Evolutionary conservation across 2,329 filamentous ascomycete genomes (phyloP).

Genomic region (Stenocarpella maydis): DNA sequence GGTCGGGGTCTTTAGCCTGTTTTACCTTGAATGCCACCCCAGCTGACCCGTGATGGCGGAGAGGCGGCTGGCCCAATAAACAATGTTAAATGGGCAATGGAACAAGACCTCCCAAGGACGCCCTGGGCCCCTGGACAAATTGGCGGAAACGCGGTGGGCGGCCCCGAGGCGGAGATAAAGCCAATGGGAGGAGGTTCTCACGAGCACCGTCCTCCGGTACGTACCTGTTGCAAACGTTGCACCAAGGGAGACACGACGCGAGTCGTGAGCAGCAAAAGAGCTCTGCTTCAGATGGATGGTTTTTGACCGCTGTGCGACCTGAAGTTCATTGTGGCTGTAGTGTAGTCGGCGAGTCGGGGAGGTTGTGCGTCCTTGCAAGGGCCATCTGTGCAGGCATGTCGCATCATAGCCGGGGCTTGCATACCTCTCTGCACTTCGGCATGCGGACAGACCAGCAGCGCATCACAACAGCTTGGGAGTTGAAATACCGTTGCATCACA

Average conservation of each 20-base stretch:
- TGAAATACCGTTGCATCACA: constrained; percentile 30
- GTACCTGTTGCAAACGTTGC: constrained; percentile 21
- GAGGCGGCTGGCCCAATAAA: constrained; percentile 5
- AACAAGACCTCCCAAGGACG: not conserved
- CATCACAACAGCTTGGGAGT: constrained; percentile 25
- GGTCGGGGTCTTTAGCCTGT: constrained; percentile 19
- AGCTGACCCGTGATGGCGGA: constrained; percentile 22
- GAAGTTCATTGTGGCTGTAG: constrained; percentile 30
- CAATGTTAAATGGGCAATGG: constrained; percentile 7
- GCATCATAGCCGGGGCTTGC: constrained; percentile 21
- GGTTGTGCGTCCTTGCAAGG: constrained; percentile 22
- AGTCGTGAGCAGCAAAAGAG: constrained; percentile 12
- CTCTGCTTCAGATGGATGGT: constrained; percentile 16
- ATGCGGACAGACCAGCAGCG: constrained; percentile 25
- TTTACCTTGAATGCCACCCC: constrained; percentile 11
- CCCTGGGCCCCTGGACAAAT: constrained; percentile 1
- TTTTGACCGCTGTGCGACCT: constrained; percentile 21
- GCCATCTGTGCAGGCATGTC: constrained; percentile 10
- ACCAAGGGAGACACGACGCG: constrained; percentile 19
- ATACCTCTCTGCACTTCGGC: constrained; percentile 19
- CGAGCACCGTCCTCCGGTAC: constrained; percentile 16
- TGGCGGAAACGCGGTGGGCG: constrained; percentile 6
- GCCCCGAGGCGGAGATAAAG: not conserved
- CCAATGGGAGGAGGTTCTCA: not conserved
- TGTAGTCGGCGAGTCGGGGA: constrained; percentile 35